A percentile compares a stretch with the other conserved stretches of the same genome.
Conservation (phyloP, 768 basidiomycete genomes). For the Hygrophoropsis aurantiaca region DNA sequence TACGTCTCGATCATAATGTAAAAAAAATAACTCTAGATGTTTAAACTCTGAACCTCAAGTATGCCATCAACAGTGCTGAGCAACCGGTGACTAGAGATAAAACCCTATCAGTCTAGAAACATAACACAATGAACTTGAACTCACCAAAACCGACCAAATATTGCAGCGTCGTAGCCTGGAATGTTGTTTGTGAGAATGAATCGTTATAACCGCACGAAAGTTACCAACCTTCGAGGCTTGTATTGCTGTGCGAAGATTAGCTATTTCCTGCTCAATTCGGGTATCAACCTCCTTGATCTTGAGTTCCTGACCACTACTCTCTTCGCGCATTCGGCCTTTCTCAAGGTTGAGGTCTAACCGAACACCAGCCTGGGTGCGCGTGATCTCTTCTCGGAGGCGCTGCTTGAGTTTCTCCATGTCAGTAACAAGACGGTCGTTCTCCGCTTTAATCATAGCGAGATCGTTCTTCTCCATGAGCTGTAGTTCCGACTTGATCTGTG, state of each 20-base stretch:
- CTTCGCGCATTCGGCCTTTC: slow-evolving; percentile 94
- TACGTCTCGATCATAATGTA: too few species aligned
- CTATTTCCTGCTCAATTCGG: slow-evolving; percentile 94
- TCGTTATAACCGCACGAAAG: not conserved
- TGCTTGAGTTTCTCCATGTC: slow-evolving; percentile 97
- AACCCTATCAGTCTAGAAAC: slow-evolving; percentile 1
- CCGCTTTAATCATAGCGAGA: slow-evolving; percentile 89
- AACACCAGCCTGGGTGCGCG: slow-evolving; percentile 89
- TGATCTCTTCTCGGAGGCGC: slow-evolving; percentile 87
- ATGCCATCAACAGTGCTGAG: slow-evolving; percentile 85
- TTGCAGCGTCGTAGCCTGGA: slow-evolving; percentile 79
- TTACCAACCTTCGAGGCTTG: slow-evolving; percentile 78
- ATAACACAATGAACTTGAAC: slow-evolving; percentile 23
- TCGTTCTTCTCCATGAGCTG: slow-evolving; percentile 98
- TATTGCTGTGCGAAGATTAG: slow-evolving; percentile 76
- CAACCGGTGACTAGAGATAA: slow-evolving; percentile 72
- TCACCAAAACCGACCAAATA: slow-evolving; percentile 85
- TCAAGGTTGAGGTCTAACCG: slow-evolving; percentile 93
- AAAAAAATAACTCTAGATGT: too few species aligned
- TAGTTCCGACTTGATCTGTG: slow-evolving; percentile 93
- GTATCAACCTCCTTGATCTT: slow-evolving; percentile 99
- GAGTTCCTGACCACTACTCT: slow-evolving; percentile 85
- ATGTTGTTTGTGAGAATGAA: not conserved
- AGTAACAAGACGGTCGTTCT: slow-evolving; percentile 88
- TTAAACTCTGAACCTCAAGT: slow-evolving; percentile 65